Conservation (phyloP, 2,329 filamentous ascomycete genomes). For the Emergomyces pasteurianus region DNA sequence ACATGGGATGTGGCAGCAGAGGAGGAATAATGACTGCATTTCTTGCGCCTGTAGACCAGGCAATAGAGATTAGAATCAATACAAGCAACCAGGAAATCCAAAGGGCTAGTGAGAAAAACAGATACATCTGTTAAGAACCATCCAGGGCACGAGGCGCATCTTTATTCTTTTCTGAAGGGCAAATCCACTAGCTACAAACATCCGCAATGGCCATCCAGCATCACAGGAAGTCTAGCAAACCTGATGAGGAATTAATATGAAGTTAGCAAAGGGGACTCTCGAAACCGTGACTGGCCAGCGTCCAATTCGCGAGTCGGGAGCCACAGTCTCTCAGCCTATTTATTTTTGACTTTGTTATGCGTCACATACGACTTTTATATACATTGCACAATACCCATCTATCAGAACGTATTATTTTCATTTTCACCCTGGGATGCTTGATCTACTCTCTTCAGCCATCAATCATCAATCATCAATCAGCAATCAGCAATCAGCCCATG, state of each 20-base stretch:
- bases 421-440: not conserved
- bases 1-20: not conserved
- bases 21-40: not conserved
- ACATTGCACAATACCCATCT: not conserved
- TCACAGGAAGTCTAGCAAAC: not conserved
- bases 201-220: not conserved
- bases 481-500: too few species aligned
- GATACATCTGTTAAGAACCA: not conserved
- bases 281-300: not conserved
- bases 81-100: not conserved
- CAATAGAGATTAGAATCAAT: not conserved
- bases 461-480: too few species aligned
- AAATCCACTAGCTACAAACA: not conserved
- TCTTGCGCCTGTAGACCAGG: not conserved
- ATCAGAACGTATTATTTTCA: not conserved
- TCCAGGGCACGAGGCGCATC: not conserved
- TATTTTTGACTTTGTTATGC: rapidly evolving
- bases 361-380: not conserved
- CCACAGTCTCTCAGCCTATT: not conserved
- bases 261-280: not conserved
- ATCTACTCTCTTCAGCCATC: too few species aligned
- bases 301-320: not conserved
- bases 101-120: not conserved
- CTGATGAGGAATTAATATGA: not conserved
- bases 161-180: not conserved